A percentile compares a stretch with the other conserved stretches of the same genome.
Conservation (phyloP, 768 basidiomycete species). For the Pleurotus cornucopiae region DNA sequence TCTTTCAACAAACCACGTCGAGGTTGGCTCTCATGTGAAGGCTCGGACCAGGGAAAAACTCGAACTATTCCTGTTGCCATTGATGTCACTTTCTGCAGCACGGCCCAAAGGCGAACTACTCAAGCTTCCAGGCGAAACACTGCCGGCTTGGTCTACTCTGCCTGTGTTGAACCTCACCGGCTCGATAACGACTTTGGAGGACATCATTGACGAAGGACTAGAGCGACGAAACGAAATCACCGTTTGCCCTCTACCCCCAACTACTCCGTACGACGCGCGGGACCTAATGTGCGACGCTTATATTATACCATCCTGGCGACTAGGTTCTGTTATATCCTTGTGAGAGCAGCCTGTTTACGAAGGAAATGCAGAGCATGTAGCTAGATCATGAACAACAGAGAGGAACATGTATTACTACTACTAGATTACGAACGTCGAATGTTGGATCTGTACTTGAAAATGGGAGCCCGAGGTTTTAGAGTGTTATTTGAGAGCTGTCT, state of each 20-base stretch:
- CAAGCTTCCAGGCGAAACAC: constrained; percentile 48
- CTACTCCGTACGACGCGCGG: constrained; percentile 18
- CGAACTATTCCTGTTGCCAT: constrained; percentile 61
- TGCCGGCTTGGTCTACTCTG: constrained; percentile 51
- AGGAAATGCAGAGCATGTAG: constrained; percentile 2
- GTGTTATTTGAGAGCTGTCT: constrained; percentile 66
- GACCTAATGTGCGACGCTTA: constrained; percentile 20
- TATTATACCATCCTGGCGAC: neutral
- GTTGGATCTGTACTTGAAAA: neutral
- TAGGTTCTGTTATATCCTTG: constrained; percentile 7
- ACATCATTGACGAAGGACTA: constrained; percentile 27
- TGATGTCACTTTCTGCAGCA: constrained; percentile 48
- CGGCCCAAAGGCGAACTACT: constrained; percentile 31
- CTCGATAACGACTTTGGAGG: constrained; percentile 30
- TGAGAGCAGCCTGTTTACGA: neutral
- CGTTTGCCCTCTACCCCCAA: constrained; percentile 21
- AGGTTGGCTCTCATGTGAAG: constrained; percentile 78
- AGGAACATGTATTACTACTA: neutral
- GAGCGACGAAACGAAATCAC: constrained; percentile 29
- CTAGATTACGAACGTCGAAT: neutral
- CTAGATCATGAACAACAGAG: constrained; percentile 2
- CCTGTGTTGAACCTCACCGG: constrained; percentile 73
- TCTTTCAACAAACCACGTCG: constrained; percentile 87
- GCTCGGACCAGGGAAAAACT: constrained; percentile 55
- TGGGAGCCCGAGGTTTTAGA: constrained; percentile 26